phyloP scores from a whole-genome alignment of 192 early-diverging fungal genomes.

The Backusella parvicylindrica region DNA sequence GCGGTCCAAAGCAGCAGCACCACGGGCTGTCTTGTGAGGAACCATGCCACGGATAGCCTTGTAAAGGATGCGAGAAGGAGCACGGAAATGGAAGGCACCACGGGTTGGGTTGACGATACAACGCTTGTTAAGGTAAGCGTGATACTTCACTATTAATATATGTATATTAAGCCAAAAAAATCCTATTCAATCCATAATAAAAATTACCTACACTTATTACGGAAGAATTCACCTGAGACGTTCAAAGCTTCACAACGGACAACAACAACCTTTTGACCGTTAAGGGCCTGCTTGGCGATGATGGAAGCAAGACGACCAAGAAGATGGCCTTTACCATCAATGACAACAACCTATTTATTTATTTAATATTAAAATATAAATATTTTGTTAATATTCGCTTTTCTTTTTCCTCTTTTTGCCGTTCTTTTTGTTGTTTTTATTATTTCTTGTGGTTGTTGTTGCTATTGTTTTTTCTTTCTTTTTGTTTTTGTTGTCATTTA shows the following conservation, averaged over 20 bases:
- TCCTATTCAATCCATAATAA: not conserved
- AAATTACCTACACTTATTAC: conserved; percentile 92
- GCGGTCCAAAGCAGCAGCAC: conserved; percentile 94
- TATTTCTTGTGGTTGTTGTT: not conserved
- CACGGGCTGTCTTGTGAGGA: conserved; percentile 99
- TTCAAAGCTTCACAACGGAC: conserved; percentile 99
- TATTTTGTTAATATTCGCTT: not conserved
- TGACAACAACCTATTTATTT: conserved; percentile 88
- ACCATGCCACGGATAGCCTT: conserved; percentile 97
- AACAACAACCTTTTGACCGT: conserved; percentile 95
- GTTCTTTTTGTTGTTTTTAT: not conserved
- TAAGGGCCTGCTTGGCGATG: conserved; percentile 96
- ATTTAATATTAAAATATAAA: not conserved
- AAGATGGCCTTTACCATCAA: conserved; percentile 99
- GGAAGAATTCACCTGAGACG: conserved; percentile 97
- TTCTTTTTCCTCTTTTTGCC: not conserved
- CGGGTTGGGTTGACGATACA: conserved; percentile 94
- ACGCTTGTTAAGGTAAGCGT: conserved; percentile 97
- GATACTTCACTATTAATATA: conserved; percentile 76
- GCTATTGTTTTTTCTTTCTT: not conserved
- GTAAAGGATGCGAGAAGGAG: conserved; percentile 97
- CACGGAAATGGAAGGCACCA: conserved; percentile 99
- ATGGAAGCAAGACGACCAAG: conserved; percentile 97
- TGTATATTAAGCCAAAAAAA: not conserved
- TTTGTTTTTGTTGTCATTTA: not conserved